Conservation (phyloP, 176 grass and related monocot genomes). For the Hordeum marinum region DNA sequence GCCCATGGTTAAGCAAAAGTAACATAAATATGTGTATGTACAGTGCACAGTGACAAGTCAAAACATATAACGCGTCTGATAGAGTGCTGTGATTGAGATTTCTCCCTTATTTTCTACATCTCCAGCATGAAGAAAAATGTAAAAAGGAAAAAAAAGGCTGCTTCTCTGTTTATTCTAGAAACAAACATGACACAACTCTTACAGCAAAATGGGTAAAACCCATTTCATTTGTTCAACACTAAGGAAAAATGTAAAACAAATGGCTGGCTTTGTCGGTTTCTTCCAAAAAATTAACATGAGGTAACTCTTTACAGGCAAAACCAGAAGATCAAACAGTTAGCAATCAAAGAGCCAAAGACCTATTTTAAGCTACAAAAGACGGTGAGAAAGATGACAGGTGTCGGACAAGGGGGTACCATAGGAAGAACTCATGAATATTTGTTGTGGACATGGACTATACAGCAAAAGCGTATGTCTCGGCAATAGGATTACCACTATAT, state of each 20-base stretch:
- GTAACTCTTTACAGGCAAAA: not conserved
- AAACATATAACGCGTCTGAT: not conserved
- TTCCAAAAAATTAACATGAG: constrained; percentile 1
- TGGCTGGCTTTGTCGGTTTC: not conserved
- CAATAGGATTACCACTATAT: not conserved
- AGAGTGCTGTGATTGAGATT: not conserved
- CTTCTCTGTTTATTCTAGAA: not conserved
- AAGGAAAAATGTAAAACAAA: not conserved
- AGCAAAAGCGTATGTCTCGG: not conserved
- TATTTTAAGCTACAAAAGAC: not conserved
- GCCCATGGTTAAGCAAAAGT: not conserved
- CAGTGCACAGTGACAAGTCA: not conserved
- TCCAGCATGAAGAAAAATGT: not conserved
- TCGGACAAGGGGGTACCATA: not conserved
- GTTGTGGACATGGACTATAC: not conserved
- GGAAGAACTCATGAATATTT: not conserved
- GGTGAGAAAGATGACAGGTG: not conserved
- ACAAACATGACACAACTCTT: not conserved
- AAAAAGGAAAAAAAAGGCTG: not conserved
- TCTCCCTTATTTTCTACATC: not conserved
- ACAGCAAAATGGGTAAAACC: not conserved
- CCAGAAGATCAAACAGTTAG: not conserved
- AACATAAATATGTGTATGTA: not conserved
- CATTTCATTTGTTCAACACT: not conserved
- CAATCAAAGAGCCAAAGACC: not conserved